Evolutionary conservation across 192 early-diverging fungal species (phyloP), one percentile per base, ranked within the genome.

Genomic region (Coemansia sp.): DNA sequence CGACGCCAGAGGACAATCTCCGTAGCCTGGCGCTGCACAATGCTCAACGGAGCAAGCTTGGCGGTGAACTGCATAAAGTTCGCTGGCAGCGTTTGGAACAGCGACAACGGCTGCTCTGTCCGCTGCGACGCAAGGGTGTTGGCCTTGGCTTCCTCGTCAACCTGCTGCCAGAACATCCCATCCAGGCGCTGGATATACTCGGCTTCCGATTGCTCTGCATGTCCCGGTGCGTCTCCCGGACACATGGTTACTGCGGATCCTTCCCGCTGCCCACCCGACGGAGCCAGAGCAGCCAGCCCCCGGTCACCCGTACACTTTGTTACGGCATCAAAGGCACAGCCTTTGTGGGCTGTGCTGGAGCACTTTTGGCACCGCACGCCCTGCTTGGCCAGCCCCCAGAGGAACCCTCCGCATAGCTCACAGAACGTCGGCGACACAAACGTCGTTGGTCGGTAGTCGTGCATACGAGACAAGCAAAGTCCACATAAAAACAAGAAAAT

Each of bases 361-460:
- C 80, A 82, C 34, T 64, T 63, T n/a, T 23, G 33, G 56, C 84
- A 85, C 21, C 72, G 75, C 29, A 60, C 60, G 36, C 84, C 84
- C 50, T 86, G 84, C 45, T 72, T 75, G 26, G 72, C 67, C 9
- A 84, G 37, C 11, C 84, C 84, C 84, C 84, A 86, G 43, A 86
- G 70, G 32, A 86, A 78, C 32, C 78, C 68, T 5, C 68, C 55
- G 64, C 84, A 86, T 23, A 63, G 63, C 62, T 75, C 76, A 63
- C 84, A 86, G 64, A 77, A 83, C 2, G 84, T 81, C 4, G 81
- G 81, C 38, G 64, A 64, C 45, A 68, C 55, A 38, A 81, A 80
- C 36, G 76, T 65, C 10, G 54, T 54, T 31, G 45, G 36, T 12
- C 48, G 44, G 59, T 79, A 85, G 50, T 76, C 42, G 69, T 85